phyloP scores from a whole-genome alignment of 1,284 basidiomycete species.

The Heterobasidion occidentale region DNA sequence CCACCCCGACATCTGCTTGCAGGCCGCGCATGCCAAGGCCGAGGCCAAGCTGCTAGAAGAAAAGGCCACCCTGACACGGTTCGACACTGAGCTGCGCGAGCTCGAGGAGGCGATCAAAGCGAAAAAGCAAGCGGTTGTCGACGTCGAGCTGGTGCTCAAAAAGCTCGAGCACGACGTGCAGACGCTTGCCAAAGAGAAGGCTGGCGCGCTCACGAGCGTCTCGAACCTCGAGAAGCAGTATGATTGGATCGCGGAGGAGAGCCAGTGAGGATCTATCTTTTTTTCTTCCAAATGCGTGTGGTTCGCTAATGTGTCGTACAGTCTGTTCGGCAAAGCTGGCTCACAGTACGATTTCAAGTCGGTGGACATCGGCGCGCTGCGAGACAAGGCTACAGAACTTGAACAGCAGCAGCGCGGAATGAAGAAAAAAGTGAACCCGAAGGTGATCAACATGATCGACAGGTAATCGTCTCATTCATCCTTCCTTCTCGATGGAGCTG shows the following conservation, averaged over 20 bases:
- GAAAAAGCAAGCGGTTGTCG: conserved; percentile 70
- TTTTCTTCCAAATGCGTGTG: background rate
- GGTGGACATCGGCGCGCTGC: conserved; percentile 62
- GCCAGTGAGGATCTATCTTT: conserved; percentile 49
- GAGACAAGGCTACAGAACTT: conserved; percentile 68
- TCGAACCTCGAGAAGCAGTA: conserved; percentile 72
- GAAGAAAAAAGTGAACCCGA: conserved; percentile 94
- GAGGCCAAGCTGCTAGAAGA: conserved; percentile 76
- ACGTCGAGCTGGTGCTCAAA: conserved; percentile 68
- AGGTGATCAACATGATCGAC: conserved; percentile 96
- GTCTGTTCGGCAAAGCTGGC: conserved; percentile 77
- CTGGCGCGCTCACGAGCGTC: conserved; percentile 34
- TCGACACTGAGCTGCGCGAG: conserved; percentile 81
- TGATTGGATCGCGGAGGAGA: conserved; percentile 86
- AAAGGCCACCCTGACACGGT: conserved; percentile 78
- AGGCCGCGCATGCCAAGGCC: conserved; percentile 57
- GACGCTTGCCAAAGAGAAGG: conserved; percentile 46
- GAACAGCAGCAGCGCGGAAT: conserved; percentile 78
- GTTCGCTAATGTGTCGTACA: conserved; percentile 17
- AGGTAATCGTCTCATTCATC: conserved; percentile 41
- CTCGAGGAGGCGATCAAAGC: conserved; percentile 77
- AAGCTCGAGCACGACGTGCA: conserved; percentile 47
- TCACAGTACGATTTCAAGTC: conserved; percentile 79
- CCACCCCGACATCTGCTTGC: conserved; percentile 1
- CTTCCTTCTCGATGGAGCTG: background rate